Base-by-base conservation (phyloP, 805 yeast species). In the Lachancea nothofagi region DNA sequence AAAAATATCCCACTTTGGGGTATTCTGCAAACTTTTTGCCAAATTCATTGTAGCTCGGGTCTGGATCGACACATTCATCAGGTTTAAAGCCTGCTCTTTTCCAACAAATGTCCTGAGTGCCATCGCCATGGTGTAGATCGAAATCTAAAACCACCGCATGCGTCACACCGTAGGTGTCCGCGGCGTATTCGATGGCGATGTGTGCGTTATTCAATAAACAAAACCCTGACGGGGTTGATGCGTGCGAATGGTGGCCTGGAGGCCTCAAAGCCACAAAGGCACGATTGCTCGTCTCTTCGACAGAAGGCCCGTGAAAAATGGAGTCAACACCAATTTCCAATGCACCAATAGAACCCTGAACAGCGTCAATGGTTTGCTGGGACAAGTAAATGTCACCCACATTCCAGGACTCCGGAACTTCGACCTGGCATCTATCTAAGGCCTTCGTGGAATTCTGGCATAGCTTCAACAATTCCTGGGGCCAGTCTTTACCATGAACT, bases 61-160 rank as follows among this genome's bases (percentile, higher is more conserved):
- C 66, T 27, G 62, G 60, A 4, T 60, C 65, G 5, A 51, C 49
- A 2, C 55, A 51, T 27, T 56, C 58, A 15, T 57, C 61, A 1
- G 63, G 61, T 33, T 54, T 52, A 33, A 59, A 56, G 7, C 64
- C 65, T 0, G 83, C 83, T 46, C 84, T 68, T 51, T 77, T 80
- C 88, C 89, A 85, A 51, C 89, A 78, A 20, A 85, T 80, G 57
- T 85, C 94, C 51, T 86, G 95, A 5, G 85, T 74, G 10, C 95
- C 95, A 60, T 85, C 95, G 13, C 95, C 95, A 55, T 85, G 95
- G 54, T 85, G 95, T 29, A 85, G 67, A 58, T 85, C 95, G 46
- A 86, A 80, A 58, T 85, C 95, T 22, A 85, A 61, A 14, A 85
- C 81, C 0, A 82, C 88, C 13, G 87, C 87, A 62, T 85, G 95